Evolutionary conservation across 768 basidiomycete genomes (phyloP), one percentile per base, ranked within the genome.

Genomic region (Lactifluus subvellereus): DNA sequence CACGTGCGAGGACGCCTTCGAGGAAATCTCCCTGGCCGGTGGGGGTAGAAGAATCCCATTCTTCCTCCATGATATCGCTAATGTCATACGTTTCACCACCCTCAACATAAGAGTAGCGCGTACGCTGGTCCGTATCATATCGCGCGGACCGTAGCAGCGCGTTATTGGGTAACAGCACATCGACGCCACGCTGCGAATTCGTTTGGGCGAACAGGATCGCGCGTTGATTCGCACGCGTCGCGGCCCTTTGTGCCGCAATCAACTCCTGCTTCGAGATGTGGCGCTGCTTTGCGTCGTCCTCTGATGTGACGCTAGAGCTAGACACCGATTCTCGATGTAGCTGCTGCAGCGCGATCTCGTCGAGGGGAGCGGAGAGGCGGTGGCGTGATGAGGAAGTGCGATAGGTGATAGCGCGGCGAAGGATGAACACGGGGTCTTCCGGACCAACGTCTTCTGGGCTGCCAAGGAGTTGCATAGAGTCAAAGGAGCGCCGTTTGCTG

Each of bases 11-110:
- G 5, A 87, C 84, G 20, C 85, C 84, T 69, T 88, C 84, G 43
- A 93, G 73, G 20, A 92, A 75, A 68, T 92, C 90, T 45, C 77
- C 79, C 70, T 80, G 78, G 35, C 77, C 73, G 14, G 69, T 52
- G 16, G 69, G 70, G 47, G 67, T 47, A 43, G 73, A 75, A 43
- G 77, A 77, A 33, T 83, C 77, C 80, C 90, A 89, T 68, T 96
- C 96, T 73, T 91, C 85, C 71, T 95, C 93, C 52, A 98, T 82
- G 54, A 97, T 87, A 66, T 96, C 89, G 69, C 91, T 94, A 72
- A 98, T 93, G 72, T 98, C 96, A 69, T 87, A 89, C 0, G 88
- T 89, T 75, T 91, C 91, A 2, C 94, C 96, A 65, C 94, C 92
- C 65, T 93, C 87, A 47, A 98, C 89, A 72, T 93, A 98, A 43